Conservation (phyloP, 1,139 yeast genomes). For the Suhomyces terraborum region DNA sequence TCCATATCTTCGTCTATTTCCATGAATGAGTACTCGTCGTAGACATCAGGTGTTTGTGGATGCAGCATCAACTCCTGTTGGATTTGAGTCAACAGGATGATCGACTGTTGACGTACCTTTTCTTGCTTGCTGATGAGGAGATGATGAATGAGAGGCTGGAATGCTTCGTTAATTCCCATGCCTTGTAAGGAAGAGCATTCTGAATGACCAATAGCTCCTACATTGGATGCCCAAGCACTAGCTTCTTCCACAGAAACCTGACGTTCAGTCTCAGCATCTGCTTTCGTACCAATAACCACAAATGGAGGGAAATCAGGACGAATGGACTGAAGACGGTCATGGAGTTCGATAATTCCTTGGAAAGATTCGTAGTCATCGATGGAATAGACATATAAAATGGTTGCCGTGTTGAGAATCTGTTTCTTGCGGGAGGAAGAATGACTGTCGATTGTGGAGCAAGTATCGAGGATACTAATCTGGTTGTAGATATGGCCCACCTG, state of each 20-base stretch:
- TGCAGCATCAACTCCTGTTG: constrained; percentile 4
- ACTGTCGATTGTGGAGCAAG: constrained; percentile 26
- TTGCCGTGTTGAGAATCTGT: constrained; percentile 34
- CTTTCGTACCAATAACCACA: constrained; percentile 36
- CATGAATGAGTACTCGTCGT: constrained; percentile 1
- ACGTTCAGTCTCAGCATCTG: constrained; percentile 29
- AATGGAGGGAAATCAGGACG: constrained; percentile 31
- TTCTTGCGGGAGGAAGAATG: constrained; percentile 29
- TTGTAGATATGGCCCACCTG: constrained; percentile 19
- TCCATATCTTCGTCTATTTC: not conserved
- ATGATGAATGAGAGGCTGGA: constrained; percentile 29
- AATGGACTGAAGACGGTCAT: constrained; percentile 24
- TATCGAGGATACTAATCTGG: constrained; percentile 35
- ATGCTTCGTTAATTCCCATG: constrained; percentile 29
- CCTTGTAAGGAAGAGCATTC: constrained; percentile 35
- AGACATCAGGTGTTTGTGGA: constrained; percentile 6
- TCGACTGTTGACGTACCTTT: constrained; percentile 10
- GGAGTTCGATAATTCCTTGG: constrained; percentile 30
- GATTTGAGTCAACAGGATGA: constrained; percentile 8
- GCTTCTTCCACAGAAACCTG: constrained; percentile 36
- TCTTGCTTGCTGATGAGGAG: constrained; percentile 8
- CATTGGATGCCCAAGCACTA: constrained; percentile 25
- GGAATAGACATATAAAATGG: constrained; percentile 37
- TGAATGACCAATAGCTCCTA: constrained; percentile 31
- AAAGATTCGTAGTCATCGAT: constrained; percentile 32